A percentile compares a stretch with the other conserved stretches of the same genome.
Evolutionary conservation across 768 basidiomycete species (phyloP).

Genomic region (Phanerochaete sordida): DNA sequence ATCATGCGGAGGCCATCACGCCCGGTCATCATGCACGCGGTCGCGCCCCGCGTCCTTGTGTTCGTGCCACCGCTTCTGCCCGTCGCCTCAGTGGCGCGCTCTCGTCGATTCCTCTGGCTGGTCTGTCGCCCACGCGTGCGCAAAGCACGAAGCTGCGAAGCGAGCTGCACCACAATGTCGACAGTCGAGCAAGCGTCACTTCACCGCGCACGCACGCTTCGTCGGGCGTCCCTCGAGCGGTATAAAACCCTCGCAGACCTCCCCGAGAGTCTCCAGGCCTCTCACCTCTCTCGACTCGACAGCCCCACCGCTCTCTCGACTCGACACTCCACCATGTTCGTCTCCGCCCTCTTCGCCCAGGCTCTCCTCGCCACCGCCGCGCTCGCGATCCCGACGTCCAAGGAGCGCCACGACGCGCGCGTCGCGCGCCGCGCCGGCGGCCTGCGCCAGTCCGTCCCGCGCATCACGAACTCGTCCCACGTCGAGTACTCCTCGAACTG

Average conservation of each 20-base stretch:
- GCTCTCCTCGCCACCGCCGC: slow-evolving; percentile 23
- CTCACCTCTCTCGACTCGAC: not conserved
- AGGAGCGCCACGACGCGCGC: slow-evolving; percentile 18
- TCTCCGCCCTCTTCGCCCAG: slow-evolving; percentile 18
- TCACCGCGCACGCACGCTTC: no score
- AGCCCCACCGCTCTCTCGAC: not conserved
- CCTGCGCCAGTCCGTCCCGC: slow-evolving; percentile 10
- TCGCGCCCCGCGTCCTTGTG: no score
- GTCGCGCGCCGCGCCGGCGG: slow-evolving; percentile 11
- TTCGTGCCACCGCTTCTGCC: no score
- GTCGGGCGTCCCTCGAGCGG: no score
- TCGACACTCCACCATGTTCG: slow-evolving; percentile 14
- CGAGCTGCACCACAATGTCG: not conserved
- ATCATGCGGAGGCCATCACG: no score
- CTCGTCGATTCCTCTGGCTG: no score
- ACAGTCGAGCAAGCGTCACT: no score
- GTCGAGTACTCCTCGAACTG: slow-evolving; percentile 32
- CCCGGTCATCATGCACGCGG: no score
- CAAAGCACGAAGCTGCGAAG: not conserved
- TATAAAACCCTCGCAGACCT: not conserved
- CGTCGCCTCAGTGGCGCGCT: no score
- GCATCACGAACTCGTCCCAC: slow-evolving; percentile 18
- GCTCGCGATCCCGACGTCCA: slow-evolving; percentile 18
- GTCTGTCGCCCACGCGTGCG: not conserved
- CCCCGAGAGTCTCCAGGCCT: not conserved